Percentiles rank a stretch among this genome's conserved stretches.
Evolutionary conservation across 306 rosid genomes (phyloP).

Genomic region (Carpinus viminea): DNA sequence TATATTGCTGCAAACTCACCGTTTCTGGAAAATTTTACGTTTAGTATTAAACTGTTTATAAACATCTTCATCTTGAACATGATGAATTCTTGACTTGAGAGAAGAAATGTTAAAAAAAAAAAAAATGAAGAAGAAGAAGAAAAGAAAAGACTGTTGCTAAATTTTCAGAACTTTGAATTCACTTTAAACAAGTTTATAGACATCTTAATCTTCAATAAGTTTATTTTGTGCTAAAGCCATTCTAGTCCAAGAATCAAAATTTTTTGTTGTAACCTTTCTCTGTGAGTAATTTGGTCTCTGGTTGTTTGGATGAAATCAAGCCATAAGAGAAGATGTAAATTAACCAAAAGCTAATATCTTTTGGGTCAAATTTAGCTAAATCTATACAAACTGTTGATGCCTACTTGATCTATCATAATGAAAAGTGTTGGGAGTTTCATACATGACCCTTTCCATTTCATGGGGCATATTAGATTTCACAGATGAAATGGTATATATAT

Average conservation of each 20-base stretch:
- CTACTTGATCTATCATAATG: background rate
- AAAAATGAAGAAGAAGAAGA: too few relatives aligned
- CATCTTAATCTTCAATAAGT: background rate
- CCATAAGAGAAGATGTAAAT: background rate
- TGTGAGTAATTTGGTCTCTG: background rate
- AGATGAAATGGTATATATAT: too few relatives aligned
- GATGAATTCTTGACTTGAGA: background rate
- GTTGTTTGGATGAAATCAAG: background rate
- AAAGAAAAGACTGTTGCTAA: background rate
- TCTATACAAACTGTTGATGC: background rate
- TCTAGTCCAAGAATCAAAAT: background rate
- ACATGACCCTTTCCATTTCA: background rate
- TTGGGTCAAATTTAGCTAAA: background rate
- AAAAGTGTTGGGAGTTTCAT: background rate
- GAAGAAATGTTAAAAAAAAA: background rate
- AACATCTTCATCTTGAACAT: background rate
- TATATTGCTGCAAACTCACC: constrained; percentile 18
- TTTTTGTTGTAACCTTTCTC: background rate
- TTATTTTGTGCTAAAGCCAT: background rate
- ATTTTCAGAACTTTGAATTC: background rate
- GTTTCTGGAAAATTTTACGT: background rate
- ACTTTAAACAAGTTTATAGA: background rate
- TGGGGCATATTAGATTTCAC: too few relatives aligned
- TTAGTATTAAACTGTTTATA: background rate
- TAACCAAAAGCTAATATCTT: background rate